Base-by-base conservation (phyloP, 2,329 filamentous ascomycete genomes). In the Fusarium mundagurra region DNA sequence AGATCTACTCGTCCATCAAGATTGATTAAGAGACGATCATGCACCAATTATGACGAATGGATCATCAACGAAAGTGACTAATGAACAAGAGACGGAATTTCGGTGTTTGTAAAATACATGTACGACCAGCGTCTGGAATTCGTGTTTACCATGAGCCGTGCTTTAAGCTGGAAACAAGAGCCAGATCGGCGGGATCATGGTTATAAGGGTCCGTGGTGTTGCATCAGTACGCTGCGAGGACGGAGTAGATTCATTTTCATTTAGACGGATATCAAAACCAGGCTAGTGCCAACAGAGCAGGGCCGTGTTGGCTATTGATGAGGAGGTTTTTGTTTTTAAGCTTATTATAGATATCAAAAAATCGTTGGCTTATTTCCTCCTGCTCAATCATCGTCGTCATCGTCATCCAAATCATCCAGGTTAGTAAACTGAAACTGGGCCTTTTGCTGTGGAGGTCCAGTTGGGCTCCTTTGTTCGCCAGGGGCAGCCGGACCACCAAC, bases 1-100 rank as follows among this genome's bases (percentile, higher is more conserved):
- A 93, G 82, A 99, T 99, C 71, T 99, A 99, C 83, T 87, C 91
- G 31, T 98, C 95, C n/a, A 97, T 99, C 86, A 99, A 99, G 87
- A 95, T 99, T 74, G 96, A 99, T 82, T 99, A 85, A 83, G 8
- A 47, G 39, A 48, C 41, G 22, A 13, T 14, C 22, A 24, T 31
- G 12, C 48, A 33, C 50, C 55, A 41, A 62, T 53, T 45, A 61
- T 44, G 69, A 50, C 47, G 31, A 48, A 69, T 50, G 63, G 61
- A 53, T 36, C 47, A 58, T 50, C 48, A 58, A 64, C 36, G 67
- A 77, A 55, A 63, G 62, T 57, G 63, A 55, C 61, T 77, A 67
- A 76, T 74, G 70, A 78, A 58, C 53, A 61, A 64, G 73, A 67
- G 71, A 61, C 29, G 61, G 67, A 69, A 67, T 41, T 69, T 50